phyloP scores from a whole-genome alignment of 148 eudicot genomes.

The Agrostemma githago region DNA sequence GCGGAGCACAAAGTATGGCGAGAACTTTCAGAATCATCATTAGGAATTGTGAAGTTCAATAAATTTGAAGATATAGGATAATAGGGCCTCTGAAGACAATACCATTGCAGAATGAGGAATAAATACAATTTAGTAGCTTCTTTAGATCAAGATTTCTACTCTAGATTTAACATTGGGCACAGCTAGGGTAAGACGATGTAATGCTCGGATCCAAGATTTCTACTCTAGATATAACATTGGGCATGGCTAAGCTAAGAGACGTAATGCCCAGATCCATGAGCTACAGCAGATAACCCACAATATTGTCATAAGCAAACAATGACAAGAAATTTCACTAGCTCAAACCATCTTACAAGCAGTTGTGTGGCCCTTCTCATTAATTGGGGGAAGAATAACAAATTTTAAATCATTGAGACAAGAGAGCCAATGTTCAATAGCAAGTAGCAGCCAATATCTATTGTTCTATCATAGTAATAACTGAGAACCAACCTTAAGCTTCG shows the following conservation, averaged over 20 bases:
- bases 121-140: background rate
- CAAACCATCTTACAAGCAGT: background rate
- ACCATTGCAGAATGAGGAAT: background rate
- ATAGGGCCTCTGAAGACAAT: background rate
- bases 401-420: background rate
- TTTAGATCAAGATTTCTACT: background rate
- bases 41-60: background rate
- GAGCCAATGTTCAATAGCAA: background rate
- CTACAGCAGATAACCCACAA: background rate
- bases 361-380: background rate
- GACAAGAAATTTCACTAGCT: background rate
- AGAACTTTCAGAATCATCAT: background rate
- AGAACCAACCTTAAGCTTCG: background rate
- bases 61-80: background rate
- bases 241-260: background rate
- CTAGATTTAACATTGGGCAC: background rate
- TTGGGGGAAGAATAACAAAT: background rate
- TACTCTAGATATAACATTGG: no score
- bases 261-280: slow-evolving; percentile 7
- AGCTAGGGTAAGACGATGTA: background rate
- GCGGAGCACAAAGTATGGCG: background rate
- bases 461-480: background rate
- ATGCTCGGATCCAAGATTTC: background rate
- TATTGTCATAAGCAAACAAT: background rate
- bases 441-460: background rate